Evolutionary conservation across 495 filamentous ascomycete genomes (phyloP).

Genomic region (Aspergillus leporis): DNA sequence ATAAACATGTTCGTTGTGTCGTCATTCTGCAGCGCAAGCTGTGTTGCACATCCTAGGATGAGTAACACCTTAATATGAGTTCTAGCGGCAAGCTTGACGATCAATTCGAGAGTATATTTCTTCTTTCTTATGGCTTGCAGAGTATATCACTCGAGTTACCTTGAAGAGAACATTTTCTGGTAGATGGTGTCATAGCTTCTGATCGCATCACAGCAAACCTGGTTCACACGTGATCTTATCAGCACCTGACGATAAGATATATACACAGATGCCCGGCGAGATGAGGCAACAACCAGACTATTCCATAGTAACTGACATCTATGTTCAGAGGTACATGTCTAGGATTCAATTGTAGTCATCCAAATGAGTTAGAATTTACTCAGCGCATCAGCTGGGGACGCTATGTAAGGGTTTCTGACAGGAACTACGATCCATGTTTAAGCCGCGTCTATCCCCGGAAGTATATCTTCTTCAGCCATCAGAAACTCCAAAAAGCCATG

Average conservation of each 20-base stretch:
- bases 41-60: conserved; percentile 20
- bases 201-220: conserved; percentile 1
- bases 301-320: no score
- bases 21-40: conserved; percentile 22
- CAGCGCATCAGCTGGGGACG: no score
- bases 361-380: not conserved
- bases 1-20: conserved; percentile 26
- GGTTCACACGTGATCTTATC: conserved; percentile 7
- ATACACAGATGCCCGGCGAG: not conserved
- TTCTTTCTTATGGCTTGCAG: not conserved
- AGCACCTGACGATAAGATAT: conserved; percentile 7
- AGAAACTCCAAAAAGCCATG: no score
- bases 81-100: not conserved
- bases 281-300: not conserved
- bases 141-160: not conserved
- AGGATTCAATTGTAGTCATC: not conserved
- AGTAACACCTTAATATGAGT: not conserved
- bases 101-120: conserved; percentile 1
- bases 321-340: no score
- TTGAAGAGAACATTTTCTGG: not conserved
- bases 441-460: no score
- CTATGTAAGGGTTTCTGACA: no score
- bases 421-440: no score
- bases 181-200: conserved; percentile 9
- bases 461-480: no score